phyloP scores from a whole-genome alignment of 2,329 filamentous ascomycete species.

The Alternaria sp. region DNA sequence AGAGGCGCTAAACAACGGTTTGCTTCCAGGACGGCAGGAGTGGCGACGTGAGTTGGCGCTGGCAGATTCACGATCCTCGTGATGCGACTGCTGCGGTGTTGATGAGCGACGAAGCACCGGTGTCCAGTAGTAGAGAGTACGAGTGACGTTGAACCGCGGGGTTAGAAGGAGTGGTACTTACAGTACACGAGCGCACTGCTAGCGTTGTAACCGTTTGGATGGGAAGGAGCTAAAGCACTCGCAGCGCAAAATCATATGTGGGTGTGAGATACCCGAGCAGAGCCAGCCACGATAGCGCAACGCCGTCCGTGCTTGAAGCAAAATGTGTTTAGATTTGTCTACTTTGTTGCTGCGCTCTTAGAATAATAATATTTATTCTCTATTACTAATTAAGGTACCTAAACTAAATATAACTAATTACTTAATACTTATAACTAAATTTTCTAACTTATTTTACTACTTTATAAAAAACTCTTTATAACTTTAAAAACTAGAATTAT shows the following conservation, averaged over 20 bases:
- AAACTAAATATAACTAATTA: too few relatives aligned
- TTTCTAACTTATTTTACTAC: too few relatives aligned
- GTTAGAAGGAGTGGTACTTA: not conserved
- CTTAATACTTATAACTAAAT: too few relatives aligned
- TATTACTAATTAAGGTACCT: too few relatives aligned
- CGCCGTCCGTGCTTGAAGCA: not conserved
- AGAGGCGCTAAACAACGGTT: not conserved
- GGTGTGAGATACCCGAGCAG: not conserved
- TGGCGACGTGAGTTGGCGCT: not conserved
- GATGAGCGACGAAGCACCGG: conserved; percentile 17
- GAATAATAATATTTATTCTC: too few relatives aligned
- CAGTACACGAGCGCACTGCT: not conserved
- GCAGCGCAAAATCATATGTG: not conserved
- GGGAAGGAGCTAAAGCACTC: not conserved
- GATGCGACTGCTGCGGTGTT: conserved; percentile 19
- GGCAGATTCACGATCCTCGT: conserved; percentile 22
- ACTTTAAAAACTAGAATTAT: too few relatives aligned
- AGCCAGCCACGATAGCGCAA: not conserved
- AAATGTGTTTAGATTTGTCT: too few relatives aligned
- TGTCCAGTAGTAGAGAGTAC: not conserved
- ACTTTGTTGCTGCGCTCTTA: too few relatives aligned
- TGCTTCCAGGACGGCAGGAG: not conserved
- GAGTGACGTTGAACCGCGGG: not conserved
- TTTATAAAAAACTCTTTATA: too few relatives aligned
- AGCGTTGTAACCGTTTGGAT: not conserved